phyloP scores from a whole-genome alignment of 176 grass and related monocot species.

The Rhynchospora pubera region DNA sequence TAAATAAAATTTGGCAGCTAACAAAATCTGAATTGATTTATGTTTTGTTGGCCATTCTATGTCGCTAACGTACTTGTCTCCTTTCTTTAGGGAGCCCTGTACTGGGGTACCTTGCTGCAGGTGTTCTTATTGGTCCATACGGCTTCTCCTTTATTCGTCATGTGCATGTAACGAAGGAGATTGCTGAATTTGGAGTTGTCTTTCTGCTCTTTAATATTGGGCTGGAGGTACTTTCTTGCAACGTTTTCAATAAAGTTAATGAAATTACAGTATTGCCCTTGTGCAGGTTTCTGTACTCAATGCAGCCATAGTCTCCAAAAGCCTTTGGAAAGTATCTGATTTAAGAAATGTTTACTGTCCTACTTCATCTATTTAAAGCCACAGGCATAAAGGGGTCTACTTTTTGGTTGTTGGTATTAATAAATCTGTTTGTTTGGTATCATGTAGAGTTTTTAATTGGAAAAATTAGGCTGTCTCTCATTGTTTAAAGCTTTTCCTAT shows the following conservation, averaged over 20 bases:
- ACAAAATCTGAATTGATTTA: background rate
- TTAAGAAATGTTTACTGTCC: background rate
- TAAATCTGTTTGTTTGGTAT: background rate
- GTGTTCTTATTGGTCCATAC: conserved; percentile 92
- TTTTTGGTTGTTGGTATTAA: background rate
- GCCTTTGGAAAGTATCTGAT: conserved; percentile 1
- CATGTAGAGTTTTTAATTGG: background rate
- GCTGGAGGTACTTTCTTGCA: conserved; percentile 71
- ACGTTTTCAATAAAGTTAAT: conserved; percentile 12
- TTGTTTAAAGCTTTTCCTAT: background rate
- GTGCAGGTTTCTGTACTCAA: background rate
- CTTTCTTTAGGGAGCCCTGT: conserved; percentile 81
- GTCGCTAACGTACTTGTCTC: background rate
- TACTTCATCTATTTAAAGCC: conserved; percentile 1
- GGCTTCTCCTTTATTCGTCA: conserved; percentile 87
- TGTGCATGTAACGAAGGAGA: conserved; percentile 94
- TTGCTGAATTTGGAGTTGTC: conserved; percentile 98
- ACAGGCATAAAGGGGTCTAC: conserved; percentile 4
- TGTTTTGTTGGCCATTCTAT: background rate
- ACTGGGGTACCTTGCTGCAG: conserved; percentile 94
- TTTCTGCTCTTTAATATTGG: conserved; percentile 99
- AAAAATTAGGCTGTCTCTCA: background rate
- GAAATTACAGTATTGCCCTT: background rate
- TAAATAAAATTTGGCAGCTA: background rate
- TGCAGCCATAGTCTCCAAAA: background rate